phyloP scores from a whole-genome alignment of 495 filamentous ascomycete genomes.

The Oidiodendron maius region DNA sequence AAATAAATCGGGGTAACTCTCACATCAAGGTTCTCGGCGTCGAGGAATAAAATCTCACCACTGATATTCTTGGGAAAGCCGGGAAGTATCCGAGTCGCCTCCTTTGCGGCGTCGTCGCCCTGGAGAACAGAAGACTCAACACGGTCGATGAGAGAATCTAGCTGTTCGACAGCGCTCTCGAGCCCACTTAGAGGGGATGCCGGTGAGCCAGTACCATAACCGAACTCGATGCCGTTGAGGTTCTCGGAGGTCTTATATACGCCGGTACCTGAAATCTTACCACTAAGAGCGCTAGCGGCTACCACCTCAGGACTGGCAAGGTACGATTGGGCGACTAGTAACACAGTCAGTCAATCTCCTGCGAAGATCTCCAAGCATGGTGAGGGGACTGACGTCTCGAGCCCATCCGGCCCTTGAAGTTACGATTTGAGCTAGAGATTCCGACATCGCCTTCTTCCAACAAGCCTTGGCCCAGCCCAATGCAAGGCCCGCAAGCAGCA shows the following conservation, averaged over 20 bases:
- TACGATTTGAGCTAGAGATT: conserved; percentile 84
- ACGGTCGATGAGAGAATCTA: conserved; percentile 55
- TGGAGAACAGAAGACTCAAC: conserved; percentile 36
- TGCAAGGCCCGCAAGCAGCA: conserved; percentile 83
- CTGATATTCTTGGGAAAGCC: conserved; percentile 62
- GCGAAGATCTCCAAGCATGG: no score
- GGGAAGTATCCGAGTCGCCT: conserved; percentile 53
- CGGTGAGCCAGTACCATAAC: conserved; percentile 61
- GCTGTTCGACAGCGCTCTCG: conserved; percentile 59
- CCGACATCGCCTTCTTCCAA: conserved; percentile 83
- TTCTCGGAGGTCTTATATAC: conserved; percentile 68
- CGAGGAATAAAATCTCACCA: conserved; percentile 67
- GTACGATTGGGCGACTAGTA: conserved; percentile 80
- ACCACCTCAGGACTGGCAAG: conserved; percentile 89
- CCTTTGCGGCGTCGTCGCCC: conserved; percentile 15
- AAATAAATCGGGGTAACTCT: no score
- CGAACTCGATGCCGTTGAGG: conserved; percentile 59
- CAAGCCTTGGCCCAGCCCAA: conserved; percentile 80
- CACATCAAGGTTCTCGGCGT: no score
- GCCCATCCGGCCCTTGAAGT: conserved; percentile 94
- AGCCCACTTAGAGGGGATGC: conserved; percentile 61
- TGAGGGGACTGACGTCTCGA: no score
- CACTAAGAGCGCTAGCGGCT: conserved; percentile 76
- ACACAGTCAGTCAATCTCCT: no score
- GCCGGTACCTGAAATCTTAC: conserved; percentile 73